These are phyloP conservation scores for Hyphopichia wangnamkhiaoensis DNA, from an alignment of 1,139 yeast species.

Conservation along the genomic window DNA sequence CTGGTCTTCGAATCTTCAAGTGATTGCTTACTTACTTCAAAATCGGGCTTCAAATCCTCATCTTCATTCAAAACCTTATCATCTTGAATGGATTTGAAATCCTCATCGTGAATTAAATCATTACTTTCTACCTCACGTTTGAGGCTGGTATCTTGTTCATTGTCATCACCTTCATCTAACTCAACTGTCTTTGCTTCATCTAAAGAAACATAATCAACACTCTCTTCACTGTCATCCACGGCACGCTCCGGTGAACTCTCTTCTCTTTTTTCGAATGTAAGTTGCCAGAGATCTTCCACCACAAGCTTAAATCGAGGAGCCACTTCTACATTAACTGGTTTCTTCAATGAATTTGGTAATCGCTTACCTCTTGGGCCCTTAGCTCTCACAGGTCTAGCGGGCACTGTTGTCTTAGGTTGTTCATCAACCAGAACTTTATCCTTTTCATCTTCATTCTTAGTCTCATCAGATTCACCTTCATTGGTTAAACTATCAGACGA, in stretches of 20 bases:
- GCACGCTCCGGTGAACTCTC: background rate
- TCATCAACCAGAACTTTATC: slow-evolving; percentile 11
- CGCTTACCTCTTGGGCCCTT: slow-evolving; percentile 80
- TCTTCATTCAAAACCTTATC: too few relatives aligned
- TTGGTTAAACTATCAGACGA: slow-evolving; percentile 4
- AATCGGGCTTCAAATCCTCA: background rate
- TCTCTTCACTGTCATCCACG: background rate
- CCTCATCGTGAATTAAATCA: too few relatives aligned
- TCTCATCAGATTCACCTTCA: slow-evolving; percentile 7
- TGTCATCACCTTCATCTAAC: too few relatives aligned
- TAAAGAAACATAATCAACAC: background rate
- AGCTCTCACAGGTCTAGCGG: slow-evolving; percentile 43
- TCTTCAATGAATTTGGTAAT: slow-evolving; percentile 62
- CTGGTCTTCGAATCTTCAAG: background rate
- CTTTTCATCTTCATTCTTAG: slow-evolving; percentile 11
- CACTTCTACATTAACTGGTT: slow-evolving; percentile 41
- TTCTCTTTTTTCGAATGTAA: slow-evolving; percentile 14
- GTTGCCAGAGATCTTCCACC: slow-evolving; percentile 41
- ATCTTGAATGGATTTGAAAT: too few relatives aligned
- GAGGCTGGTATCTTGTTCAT: too few relatives aligned
- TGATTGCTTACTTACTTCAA: background rate
- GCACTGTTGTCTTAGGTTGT: slow-evolving; percentile 1
- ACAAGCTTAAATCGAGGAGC: slow-evolving; percentile 30
- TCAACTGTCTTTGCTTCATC: too few relatives aligned
- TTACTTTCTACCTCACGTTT: too few relatives aligned